phyloP scores from a whole-genome alignment of 2,329 filamentous ascomycete species.

The Aureobasidium sp. region DNA sequence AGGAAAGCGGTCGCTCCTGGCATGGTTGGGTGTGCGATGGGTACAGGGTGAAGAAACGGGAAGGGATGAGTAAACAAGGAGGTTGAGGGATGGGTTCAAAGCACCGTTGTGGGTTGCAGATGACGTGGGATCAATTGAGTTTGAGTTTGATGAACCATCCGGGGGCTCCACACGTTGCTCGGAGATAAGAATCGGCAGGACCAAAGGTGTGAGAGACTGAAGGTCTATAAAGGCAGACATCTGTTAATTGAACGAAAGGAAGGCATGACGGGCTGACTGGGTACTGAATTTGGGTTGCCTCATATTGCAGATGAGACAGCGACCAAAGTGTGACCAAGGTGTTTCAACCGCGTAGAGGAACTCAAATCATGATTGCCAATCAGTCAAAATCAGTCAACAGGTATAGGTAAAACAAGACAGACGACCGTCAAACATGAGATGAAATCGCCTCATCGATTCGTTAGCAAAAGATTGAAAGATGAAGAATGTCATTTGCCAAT shows the following conservation, averaged over 20 bases:
- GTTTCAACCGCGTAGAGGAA: too few species aligned
- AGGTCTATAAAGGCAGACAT: not conserved
- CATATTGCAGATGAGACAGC: too few species aligned
- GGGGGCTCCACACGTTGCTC: not conserved
- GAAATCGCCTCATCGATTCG: not conserved
- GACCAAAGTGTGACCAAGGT: too few species aligned
- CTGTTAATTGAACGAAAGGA: too few species aligned
- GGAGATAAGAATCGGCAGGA: not conserved
- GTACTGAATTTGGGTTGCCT: too few species aligned
- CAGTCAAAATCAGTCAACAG: not conserved
- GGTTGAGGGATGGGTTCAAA: not conserved
- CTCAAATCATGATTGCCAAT: too few species aligned
- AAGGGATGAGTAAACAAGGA: not conserved
- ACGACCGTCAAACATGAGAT: not conserved
- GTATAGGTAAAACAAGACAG: not conserved
- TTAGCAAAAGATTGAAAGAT: not conserved
- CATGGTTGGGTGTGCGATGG: not conserved
- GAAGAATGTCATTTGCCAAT: not conserved
- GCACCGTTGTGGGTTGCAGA: not conserved
- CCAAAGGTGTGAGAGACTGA: too few species aligned
- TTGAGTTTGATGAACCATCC: not conserved
- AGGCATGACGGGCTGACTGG: too few species aligned
- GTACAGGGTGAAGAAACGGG: not conserved
- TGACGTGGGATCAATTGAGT: not conserved
- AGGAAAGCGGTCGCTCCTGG: not conserved